These are phyloP conservation scores for Exophiala spinifera DNA, from an alignment of 2,329 filamentous ascomycete genomes.

Conservation along the genomic window DNA sequence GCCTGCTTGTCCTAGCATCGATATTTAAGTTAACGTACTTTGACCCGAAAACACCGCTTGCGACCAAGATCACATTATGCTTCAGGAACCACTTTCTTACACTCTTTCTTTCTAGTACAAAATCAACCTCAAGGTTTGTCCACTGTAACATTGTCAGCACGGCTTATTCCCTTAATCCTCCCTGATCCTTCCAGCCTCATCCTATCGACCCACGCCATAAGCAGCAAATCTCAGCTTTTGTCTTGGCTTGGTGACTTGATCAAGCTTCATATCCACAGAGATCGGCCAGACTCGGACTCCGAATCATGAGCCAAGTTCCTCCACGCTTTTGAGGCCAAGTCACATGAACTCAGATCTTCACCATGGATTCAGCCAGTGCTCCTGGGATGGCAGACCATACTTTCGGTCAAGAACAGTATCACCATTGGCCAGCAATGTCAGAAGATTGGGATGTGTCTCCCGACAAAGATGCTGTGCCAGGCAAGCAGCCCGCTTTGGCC, in stretches of 20 bases:
- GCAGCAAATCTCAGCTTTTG: not conserved
- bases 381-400: slow-evolving; percentile 11
- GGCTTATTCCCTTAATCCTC: too few relatives aligned
- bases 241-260: not conserved
- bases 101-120: too few relatives aligned
- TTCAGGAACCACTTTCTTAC: too few relatives aligned
- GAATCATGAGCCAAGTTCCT: not conserved
- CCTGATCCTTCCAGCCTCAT: not conserved
- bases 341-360: slow-evolving; percentile 14
- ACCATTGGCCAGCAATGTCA: slow-evolving; percentile 3
- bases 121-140: too few relatives aligned
- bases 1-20: not conserved
- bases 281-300: not conserved
- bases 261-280: not conserved
- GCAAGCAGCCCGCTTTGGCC: not conserved
- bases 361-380: slow-evolving; percentile 19
- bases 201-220: not conserved
- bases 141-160: not conserved
- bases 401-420: slow-evolving; percentile 12
- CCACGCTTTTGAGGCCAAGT: not conserved
- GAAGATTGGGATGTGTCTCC: slow-evolving; percentile 5
- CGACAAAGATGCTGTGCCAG: slow-evolving; percentile 5
- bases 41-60: too few relatives aligned
- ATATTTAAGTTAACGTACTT: not conserved
- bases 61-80: too few relatives aligned